A percentile compares a stretch with the other conserved stretches of the same genome.
Evolutionary conservation across 352 stramenopile species (phyloP).

Genomic region (Phytophthora constricta): DNA sequence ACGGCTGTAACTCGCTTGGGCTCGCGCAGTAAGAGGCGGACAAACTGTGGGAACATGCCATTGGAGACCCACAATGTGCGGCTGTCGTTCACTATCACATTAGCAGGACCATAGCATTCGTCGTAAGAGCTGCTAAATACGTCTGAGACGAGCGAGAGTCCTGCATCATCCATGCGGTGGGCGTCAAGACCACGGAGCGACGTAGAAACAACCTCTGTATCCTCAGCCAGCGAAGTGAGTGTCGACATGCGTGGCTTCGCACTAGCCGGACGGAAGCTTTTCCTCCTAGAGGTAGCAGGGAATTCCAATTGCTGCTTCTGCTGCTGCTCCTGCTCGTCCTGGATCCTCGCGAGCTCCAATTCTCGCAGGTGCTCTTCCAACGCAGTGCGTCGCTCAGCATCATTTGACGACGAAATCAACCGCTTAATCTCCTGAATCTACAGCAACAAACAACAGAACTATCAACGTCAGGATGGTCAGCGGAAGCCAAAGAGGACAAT

Average conservation of each 20-base stretch:
- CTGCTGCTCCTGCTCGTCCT: conserved; percentile 43
- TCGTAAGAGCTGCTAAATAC: conserved; percentile 76
- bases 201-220: conserved; percentile 62
- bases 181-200: conserved; percentile 53
- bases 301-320: conserved; percentile 13
- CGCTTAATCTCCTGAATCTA: conserved; percentile 84
- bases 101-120: conserved; percentile 49
- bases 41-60: conserved; percentile 77
- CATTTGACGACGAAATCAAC: conserved; percentile 74
- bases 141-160: conserved; percentile 55
- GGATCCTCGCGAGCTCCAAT: conserved; percentile 65
- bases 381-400: conserved; percentile 55
- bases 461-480: neutral
- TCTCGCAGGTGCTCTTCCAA: conserved; percentile 77
- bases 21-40: conserved; percentile 68
- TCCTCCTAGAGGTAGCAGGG: conserved; percentile 37
- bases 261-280: conserved; percentile 74
- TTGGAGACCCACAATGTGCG: conserved; percentile 72
- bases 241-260: conserved; percentile 64
- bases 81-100: conserved; percentile 61
- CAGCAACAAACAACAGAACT: neutral
- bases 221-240: conserved; percentile 64
- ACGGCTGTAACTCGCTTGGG: conserved; percentile 58
- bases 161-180: conserved; percentile 44
- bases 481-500: too few species aligned